Percentiles rank a stretch among this genome's conserved stretches.
phyloP scores from a whole-genome alignment of 208 protist species.

The Trypanosoma boissoni region DNA sequence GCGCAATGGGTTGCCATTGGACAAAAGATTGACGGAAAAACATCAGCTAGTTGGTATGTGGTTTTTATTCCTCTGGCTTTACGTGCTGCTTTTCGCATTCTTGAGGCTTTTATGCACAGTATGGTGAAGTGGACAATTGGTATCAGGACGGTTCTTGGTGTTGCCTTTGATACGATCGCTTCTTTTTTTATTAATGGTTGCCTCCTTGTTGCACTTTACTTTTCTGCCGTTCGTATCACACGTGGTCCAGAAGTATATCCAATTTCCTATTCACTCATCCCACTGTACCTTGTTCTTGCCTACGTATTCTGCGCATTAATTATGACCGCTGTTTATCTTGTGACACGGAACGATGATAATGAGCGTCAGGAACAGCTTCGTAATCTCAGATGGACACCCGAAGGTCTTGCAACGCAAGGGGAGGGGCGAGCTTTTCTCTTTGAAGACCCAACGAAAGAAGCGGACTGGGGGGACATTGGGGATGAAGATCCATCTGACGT shows the following conservation, averaged over 20 bases:
- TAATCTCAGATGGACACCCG: conserved; percentile 26
- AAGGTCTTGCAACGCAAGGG: neutral
- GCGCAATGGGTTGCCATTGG: conserved; percentile 79
- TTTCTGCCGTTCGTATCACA: conserved; percentile 71
- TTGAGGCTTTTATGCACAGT: conserved; percentile 72
- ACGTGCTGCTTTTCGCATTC: conserved; percentile 57
- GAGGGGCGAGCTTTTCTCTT: conserved; percentile 10
- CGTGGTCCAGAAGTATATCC: conserved; percentile 36
- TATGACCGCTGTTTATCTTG: conserved; percentile 61
- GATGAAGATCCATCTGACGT: conserved; percentile 31
- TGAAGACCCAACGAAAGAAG: neutral
- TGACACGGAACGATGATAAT: conserved; percentile 31
- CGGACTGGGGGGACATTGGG: conserved; percentile 52
- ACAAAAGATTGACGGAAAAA: conserved; percentile 50
- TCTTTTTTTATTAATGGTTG: conserved; percentile 85
- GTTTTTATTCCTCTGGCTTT: conserved; percentile 72
- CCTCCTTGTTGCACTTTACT: conserved; percentile 74
- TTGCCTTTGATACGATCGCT: conserved; percentile 79
- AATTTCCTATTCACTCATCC: conserved; percentile 56
- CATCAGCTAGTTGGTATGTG: conserved; percentile 69
- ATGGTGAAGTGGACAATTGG: conserved; percentile 70
- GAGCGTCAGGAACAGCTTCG: conserved; percentile 29
- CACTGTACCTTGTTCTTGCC: conserved; percentile 62
- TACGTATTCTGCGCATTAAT: conserved; percentile 70
- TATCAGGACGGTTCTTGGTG: conserved; percentile 44